Evolutionary conservation across 1,284 basidiomycete species (phyloP).

Genomic region (Porodaedalea pini): DNA sequence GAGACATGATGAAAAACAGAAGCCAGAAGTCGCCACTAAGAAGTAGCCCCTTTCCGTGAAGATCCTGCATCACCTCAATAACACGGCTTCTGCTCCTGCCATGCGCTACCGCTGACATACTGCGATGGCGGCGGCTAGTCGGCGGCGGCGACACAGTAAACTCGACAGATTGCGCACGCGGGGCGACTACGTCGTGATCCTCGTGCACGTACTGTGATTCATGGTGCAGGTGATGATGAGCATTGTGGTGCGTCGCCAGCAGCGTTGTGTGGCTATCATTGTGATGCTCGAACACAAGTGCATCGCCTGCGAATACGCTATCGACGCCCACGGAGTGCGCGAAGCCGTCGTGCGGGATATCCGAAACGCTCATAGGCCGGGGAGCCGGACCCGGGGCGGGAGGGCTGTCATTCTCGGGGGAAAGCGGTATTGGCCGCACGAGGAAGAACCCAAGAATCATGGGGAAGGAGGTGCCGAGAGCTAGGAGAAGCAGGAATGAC

Average conservation of each 20-base stretch:
- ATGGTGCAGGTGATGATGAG: slow-evolving; percentile 2
- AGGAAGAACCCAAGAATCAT: slow-evolving; percentile 66
- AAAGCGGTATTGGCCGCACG: slow-evolving; percentile 56
- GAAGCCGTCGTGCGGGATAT: slow-evolving; percentile 16
- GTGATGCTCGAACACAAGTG: slow-evolving; percentile 17
- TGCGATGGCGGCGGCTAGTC: slow-evolving; percentile 5
- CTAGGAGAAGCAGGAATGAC: slow-evolving; percentile 65
- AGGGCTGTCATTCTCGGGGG: slow-evolving; percentile 26
- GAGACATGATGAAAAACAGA: slow-evolving; percentile 64
- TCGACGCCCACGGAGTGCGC: slow-evolving; percentile 17
- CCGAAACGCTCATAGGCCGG: slow-evolving; percentile 9
- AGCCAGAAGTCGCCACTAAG: slow-evolving; percentile 69
- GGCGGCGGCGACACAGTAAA: slow-evolving; percentile 9
- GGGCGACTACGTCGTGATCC: slow-evolving; percentile 15
- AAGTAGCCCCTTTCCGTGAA: slow-evolving; percentile 48
- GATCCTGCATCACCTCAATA: slow-evolving; percentile 33
- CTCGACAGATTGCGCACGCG: slow-evolving; percentile 19
- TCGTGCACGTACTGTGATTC: slow-evolving; percentile 4
- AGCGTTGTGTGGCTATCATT: slow-evolving; percentile 20
- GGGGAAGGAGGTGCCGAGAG: slow-evolving; percentile 65
- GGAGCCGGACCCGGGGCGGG: slow-evolving; percentile 22
- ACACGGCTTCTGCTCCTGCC: slow-evolving; percentile 16
- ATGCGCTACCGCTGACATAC: slow-evolving; percentile 9
- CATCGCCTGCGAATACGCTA: slow-evolving; percentile 12
- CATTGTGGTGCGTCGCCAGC: slow-evolving; percentile 11